phyloP scores from a whole-genome alignment of 2,329 filamentous ascomycete species.

The Pseudogymnoascus pannorum region DNA sequence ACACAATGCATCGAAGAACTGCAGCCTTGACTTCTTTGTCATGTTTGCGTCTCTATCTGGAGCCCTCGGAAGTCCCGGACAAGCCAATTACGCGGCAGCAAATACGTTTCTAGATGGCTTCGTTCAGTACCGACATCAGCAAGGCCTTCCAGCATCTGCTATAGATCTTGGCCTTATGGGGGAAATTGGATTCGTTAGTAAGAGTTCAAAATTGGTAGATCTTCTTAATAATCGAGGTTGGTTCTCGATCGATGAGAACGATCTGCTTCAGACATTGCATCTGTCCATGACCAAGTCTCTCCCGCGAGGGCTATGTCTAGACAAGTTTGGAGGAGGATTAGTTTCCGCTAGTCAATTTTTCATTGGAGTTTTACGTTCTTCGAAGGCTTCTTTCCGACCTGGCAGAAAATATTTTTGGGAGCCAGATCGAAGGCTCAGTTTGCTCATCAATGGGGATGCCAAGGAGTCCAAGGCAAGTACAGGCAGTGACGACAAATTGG shows the following conservation, averaged over 20 bases:
- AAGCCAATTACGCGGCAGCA: slow-evolving; percentile 13
- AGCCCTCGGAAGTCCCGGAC: neutral
- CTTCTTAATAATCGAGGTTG: neutral
- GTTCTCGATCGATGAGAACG: neutral
- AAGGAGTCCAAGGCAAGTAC: neutral
- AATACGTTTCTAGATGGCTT: slow-evolving; percentile 13
- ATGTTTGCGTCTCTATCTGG: neutral
- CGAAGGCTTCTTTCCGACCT: no score
- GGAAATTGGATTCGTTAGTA: slow-evolving; percentile 10
- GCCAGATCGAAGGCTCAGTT: neutral
- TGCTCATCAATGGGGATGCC: neutral
- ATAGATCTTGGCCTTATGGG: slow-evolving; percentile 18
- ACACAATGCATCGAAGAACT: slow-evolving; percentile 9
- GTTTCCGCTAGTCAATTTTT: neutral
- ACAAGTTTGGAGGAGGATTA: neutral
- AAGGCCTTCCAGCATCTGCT: slow-evolving; percentile 14
- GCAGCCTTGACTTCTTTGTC: slow-evolving; percentile 19
- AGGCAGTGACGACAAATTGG: neutral
- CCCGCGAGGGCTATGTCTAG: neutral
- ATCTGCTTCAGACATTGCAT: neutral
- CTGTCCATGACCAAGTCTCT: neutral
- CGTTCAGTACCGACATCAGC: neutral
- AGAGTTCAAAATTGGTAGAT: neutral
- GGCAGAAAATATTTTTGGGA: neutral
- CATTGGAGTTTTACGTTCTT: neutral